These are phyloP conservation scores for Solanum sitiens DNA, from an alignment of 257 asterid genomes.

Conservation along the genomic window DNA sequence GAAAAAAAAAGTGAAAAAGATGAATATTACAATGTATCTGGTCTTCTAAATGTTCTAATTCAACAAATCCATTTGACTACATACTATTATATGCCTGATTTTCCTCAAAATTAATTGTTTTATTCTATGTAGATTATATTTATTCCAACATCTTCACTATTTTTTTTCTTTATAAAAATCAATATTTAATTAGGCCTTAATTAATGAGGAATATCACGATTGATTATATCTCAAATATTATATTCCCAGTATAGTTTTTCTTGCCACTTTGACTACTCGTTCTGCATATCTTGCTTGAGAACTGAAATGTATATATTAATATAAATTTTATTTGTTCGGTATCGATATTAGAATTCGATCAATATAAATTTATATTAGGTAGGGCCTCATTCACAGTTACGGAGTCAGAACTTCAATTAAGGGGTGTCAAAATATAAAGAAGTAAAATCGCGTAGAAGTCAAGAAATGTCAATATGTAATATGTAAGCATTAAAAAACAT, in stretches of 20 bases:
- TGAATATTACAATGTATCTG: constrained; percentile 4
- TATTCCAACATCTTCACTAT: neutral
- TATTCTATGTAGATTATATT: neutral
- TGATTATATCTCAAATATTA: neutral
- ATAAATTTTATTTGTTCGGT: neutral
- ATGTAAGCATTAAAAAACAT: too few species aligned
- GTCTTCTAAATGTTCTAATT: neutral
- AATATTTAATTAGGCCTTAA: neutral
- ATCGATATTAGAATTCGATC: too few species aligned
- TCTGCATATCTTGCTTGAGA: neutral
- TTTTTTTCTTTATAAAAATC: neutral
- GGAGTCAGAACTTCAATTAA: too few species aligned
- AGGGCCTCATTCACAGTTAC: neutral
- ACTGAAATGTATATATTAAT: neutral
- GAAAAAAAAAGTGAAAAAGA: neutral
- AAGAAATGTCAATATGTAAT: too few species aligned
- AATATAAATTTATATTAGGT: too few species aligned
- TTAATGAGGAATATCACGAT: neutral
- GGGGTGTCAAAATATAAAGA: too few species aligned
- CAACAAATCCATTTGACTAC: constrained; percentile 1
- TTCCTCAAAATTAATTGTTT: neutral
- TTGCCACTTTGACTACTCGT: neutral
- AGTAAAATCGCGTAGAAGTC: too few species aligned
- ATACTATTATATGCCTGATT: neutral
- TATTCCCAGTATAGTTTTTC: neutral